Evolutionary conservation across 768 basidiomycete genomes (phyloP).

Genomic region (Agaricus subrufescens): DNA sequence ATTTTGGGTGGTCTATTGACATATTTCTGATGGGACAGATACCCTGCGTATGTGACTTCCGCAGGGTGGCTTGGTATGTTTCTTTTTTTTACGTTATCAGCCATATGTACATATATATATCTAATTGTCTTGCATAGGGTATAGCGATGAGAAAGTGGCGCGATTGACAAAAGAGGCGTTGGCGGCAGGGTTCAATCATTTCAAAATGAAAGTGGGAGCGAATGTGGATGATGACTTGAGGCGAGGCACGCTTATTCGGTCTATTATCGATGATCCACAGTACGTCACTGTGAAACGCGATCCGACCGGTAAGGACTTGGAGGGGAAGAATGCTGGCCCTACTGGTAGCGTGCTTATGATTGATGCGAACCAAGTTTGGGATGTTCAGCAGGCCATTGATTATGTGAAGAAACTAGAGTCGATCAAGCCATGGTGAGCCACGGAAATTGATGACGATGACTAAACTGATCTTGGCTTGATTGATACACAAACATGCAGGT

Average conservation of each 20-base stretch:
- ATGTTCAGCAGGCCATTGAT: slow-evolving; percentile 88
- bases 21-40: slow-evolving; percentile 35
- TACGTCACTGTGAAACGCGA: slow-evolving; percentile 60
- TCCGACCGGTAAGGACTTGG: slow-evolving; percentile 56
- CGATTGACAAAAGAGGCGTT: slow-evolving; percentile 85
- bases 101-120: neutral
- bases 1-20: neutral
- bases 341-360: slow-evolving; percentile 96
- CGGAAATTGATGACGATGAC: neutral
- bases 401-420: slow-evolving; percentile 77
- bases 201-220: slow-evolving; percentile 98
- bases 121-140: slow-evolving; percentile 40
- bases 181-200: slow-evolving; percentile 89
- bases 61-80: slow-evolving; percentile 81
- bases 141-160: slow-evolving; percentile 88
- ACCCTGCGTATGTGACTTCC: slow-evolving; percentile 92
- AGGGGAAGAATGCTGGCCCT: slow-evolving; percentile 90
- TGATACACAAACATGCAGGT: slow-evolving; percentile 39
- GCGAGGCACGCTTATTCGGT: slow-evolving; percentile 84
- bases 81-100: slow-evolving; percentile 42
- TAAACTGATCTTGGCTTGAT: neutral
- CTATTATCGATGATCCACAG: slow-evolving; percentile 90
- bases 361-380: slow-evolving; percentile 97
- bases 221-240: slow-evolving; percentile 78
- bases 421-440: slow-evolving; percentile 78